A percentile compares a stretch with the other conserved stretches of the same genome.
Conservation (phyloP, 2,329 filamentous ascomycete genomes). For the Xylariales sp. region DNA sequence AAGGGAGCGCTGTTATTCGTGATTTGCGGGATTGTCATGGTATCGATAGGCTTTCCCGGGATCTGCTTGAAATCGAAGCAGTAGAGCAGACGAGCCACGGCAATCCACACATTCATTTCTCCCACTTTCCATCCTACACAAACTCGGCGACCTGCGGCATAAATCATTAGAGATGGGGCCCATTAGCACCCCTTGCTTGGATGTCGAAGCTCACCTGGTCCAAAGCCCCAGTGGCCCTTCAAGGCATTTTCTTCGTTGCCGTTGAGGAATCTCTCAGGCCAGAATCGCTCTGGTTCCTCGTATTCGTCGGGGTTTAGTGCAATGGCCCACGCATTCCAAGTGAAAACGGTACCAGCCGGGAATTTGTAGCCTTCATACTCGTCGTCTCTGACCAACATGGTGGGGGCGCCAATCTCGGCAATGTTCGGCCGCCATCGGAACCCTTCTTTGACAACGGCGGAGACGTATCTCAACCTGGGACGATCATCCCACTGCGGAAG, state of each 20-base stretch:
- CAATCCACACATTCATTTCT: not conserved
- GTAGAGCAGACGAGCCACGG: not conserved
- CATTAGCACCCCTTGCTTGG: no score
- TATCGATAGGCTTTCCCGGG: no score
- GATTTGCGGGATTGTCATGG: no score
- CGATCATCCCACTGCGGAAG: not conserved
- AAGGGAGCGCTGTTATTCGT: no score
- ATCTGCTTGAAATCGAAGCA: conserved; percentile 1
- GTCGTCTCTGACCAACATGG: not conserved
- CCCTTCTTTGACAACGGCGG: not conserved
- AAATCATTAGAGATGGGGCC: not conserved
- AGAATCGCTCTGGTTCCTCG: not conserved
- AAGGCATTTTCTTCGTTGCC: not conserved
- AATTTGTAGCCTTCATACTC: not conserved
- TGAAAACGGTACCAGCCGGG: not conserved
- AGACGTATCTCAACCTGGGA: not conserved
- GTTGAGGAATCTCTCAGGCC: not conserved
- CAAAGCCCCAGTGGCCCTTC: not conserved
- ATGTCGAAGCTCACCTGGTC: not conserved
- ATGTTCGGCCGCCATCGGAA: not conserved
- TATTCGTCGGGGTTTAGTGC: not conserved
- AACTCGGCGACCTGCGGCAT: not conserved
- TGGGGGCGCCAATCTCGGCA: not conserved
- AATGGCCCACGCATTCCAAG: not conserved
- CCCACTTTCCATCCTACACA: not conserved